Conservation (phyloP, 345 rosid genomes). For the Tarenaya hassleriana region DNA sequence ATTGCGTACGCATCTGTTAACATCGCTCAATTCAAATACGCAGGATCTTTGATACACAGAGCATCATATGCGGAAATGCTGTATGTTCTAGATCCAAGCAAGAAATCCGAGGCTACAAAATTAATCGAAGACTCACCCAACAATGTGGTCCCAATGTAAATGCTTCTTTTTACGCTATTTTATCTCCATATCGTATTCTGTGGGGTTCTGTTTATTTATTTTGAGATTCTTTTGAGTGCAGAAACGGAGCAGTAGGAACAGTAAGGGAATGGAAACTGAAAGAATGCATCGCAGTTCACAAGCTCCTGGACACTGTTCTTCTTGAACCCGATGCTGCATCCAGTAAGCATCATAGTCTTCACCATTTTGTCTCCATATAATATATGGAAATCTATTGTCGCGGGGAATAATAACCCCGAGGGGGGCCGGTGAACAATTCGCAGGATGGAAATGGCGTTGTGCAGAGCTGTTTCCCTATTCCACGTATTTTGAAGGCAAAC, state of each 20-base stretch:
- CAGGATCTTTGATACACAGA: constrained; percentile 92
- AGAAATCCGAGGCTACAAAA: constrained; percentile 61
- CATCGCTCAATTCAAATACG: constrained; percentile 5
- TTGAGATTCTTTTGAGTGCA: constrained; percentile 13
- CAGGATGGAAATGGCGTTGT: constrained; percentile 91
- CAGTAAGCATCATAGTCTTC: constrained; percentile 44
- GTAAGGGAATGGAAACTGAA: constrained; percentile 72
- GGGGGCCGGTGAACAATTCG: constrained; percentile 1
- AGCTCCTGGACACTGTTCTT: constrained; percentile 47
- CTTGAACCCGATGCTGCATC: constrained; percentile 59
- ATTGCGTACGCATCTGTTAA: background rate
- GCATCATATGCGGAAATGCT: constrained; percentile 91
- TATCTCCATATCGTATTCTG: too few relatives aligned
- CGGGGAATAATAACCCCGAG: constrained; percentile 1
- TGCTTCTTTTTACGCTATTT: background rate
- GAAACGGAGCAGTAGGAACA: constrained; percentile 60
- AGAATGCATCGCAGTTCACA: constrained; percentile 77
- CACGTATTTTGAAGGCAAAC: constrained; percentile 74
- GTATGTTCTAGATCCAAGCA: constrained; percentile 55
- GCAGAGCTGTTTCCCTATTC: constrained; percentile 66
- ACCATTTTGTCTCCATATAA: too few relatives aligned
- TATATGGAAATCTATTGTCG: too few relatives aligned
- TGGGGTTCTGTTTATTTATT: too few relatives aligned
- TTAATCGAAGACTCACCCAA: constrained; percentile 73
- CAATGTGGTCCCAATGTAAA: constrained; percentile 52